Base-by-base conservation (phyloP, 2,329 filamentous ascomycete species). In the Scopulariopsis brevicaulis region DNA sequence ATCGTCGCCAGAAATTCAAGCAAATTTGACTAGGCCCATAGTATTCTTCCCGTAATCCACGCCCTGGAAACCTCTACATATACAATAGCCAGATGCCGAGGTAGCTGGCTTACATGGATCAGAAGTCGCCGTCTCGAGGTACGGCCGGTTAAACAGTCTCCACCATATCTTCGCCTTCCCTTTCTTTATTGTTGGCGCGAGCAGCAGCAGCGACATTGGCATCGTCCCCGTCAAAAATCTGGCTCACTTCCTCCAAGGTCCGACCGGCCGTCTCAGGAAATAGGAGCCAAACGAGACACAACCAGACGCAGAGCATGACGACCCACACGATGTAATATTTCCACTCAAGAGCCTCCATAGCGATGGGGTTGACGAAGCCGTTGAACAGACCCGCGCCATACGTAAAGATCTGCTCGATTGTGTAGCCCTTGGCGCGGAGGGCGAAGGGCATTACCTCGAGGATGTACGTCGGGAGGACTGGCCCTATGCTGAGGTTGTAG, bases 331-430 rank as follows among this genome's bases (percentile, higher is more conserved):
- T 68, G 52, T 72, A 76, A 58, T 74, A 74, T 54, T 66, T 71
- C 71, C 73, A 76, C 0, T 61, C 64, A 11, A 76, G 69, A 0
- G 60, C 65, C 1, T 65, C 60, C 55, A 76, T 67, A 0, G 70
- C 72, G 8, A 75, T 70, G 0, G 73, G 74, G 55, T 73, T 74
- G 53, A 73, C 68, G 53, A 73, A 71, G 22, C 70, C 72, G 51
- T 75, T 68, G 1, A 64, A 68, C 14, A 68, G 50, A 4, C 28
- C 53, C 12, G 28, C 22, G 53, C 20, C 32, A 28, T 58, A 57
- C 24, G 53, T 54, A 37, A 60, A 57, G n/a, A 59, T 54, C n/a
- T 58, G 35, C 15, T 57, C 60, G 32, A 53, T 53, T 10, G 24
- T 34, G 15, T 32, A 32, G 20, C 51, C 51, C 25, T 53, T 53